Evolutionary conservation across 306 rosid species (phyloP).

Genomic region (Comarum palustre): DNA sequence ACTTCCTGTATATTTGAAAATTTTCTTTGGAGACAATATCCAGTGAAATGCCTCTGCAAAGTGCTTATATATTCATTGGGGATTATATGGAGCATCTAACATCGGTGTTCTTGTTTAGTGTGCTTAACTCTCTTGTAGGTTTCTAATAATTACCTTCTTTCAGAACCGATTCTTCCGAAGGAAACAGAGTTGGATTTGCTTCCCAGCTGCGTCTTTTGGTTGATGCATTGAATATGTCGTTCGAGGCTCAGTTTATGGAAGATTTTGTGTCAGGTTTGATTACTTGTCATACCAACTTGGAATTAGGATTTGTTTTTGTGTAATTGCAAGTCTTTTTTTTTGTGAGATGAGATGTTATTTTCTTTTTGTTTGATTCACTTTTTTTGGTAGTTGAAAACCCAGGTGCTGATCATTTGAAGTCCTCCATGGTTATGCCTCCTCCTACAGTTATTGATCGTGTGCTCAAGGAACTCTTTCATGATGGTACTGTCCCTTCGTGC

Average conservation of each 20-base stretch:
- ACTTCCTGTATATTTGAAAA: neutral
- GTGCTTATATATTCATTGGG: conserved; percentile 5
- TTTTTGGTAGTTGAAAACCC: conserved; percentile 66
- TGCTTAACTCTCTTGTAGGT: neutral
- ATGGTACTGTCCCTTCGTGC: conserved; percentile 45
- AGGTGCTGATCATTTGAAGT: conserved; percentile 59
- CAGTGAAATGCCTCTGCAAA: neutral
- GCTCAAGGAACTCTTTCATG: conserved; percentile 86
- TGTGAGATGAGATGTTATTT: conserved; percentile 19
- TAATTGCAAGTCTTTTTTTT: conserved; percentile 25
- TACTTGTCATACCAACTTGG: conserved; percentile 1
- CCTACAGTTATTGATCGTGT: conserved; percentile 87
- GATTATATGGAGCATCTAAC: neutral
- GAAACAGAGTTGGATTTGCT: conserved; percentile 72
- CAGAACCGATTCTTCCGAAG: conserved; percentile 63
- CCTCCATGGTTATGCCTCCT: conserved; percentile 74
- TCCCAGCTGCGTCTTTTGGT: conserved; percentile 66
- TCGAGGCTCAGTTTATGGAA: conserved; percentile 83
- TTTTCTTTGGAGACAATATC: neutral
- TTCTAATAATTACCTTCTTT: conserved; percentile 7
- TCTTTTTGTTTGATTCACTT: conserved; percentile 18
- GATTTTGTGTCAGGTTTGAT: conserved; percentile 91
- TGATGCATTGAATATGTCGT: conserved; percentile 78
- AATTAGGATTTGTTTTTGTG: neutral
- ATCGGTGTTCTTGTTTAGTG: neutral